phyloP scores from a whole-genome alignment of 208 protist genomes.

The Lotmaria passim region DNA sequence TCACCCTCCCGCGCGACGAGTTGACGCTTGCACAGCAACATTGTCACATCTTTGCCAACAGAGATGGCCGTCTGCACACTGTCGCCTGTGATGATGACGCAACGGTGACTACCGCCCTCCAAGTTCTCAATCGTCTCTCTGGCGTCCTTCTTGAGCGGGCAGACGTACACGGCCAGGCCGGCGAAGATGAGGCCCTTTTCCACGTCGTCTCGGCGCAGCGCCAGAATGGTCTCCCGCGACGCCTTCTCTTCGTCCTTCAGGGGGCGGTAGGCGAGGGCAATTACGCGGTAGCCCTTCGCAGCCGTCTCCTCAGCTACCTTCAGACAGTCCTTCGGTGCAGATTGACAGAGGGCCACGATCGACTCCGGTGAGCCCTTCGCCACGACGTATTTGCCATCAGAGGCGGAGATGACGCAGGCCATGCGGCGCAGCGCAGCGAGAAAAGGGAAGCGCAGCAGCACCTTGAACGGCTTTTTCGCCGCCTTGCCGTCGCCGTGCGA shows the following conservation, averaged over 20 bases:
- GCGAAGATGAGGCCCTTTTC: conserved; percentile 95
- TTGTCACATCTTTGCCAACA: conserved; percentile 93
- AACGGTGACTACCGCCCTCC: conserved; percentile 79
- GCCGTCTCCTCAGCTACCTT: conserved; percentile 80
- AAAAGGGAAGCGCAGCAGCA: conserved; percentile 95
- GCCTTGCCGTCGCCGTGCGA: conserved; percentile 12
- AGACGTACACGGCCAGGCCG: conserved; percentile 97
- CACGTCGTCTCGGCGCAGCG: conserved; percentile 77
- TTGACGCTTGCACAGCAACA: conserved; percentile 74
- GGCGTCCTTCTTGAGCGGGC: conserved; percentile 95
- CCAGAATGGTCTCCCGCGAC: conserved; percentile 49
- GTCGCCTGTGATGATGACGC: conserved; percentile 99
- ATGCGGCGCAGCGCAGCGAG: conserved; percentile 96
- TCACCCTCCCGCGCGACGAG: conserved; percentile 51
- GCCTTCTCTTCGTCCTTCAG: conserved; percentile 57
- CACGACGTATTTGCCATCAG: conserved; percentile 80
- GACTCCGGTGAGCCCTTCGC: conserved; percentile 97
- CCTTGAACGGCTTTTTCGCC: conserved; percentile 52
- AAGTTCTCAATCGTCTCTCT: conserved; percentile 85
- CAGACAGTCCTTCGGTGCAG: conserved; percentile 88
- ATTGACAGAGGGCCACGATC: conserved; percentile 84
- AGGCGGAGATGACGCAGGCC: conserved; percentile 85
- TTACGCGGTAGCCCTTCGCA: conserved; percentile 94
- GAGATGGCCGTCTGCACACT: conserved; percentile 97
- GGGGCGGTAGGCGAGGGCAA: conserved; percentile 95